phyloP scores from a whole-genome alignment of 164 flowering plant species.

The Hamamelis virginiana region DNA sequence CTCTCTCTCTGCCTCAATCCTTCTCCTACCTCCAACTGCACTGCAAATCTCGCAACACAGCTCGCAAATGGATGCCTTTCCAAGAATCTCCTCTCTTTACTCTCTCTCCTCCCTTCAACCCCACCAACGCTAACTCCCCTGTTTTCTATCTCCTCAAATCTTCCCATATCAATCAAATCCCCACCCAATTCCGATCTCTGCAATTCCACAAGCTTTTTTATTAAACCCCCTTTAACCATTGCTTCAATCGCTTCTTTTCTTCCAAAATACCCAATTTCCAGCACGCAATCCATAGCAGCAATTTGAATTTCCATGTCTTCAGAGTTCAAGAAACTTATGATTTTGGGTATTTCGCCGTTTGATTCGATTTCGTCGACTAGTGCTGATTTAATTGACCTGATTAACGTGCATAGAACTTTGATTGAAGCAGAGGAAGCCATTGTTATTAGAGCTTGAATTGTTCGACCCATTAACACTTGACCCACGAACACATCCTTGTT shows the following conservation, averaged over 20 bases:
- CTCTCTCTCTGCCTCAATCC: conserved; percentile 89
- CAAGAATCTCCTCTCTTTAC: conserved; percentile 36
- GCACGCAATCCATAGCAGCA: conserved; percentile 58
- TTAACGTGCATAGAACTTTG: conserved; percentile 50
- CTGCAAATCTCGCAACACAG: conserved; percentile 83
- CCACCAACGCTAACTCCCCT: conserved; percentile 2
- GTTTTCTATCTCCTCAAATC: conserved; percentile 20
- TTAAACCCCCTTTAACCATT: conserved; percentile 62
- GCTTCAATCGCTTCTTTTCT: conserved; percentile 84
- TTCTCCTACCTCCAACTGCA: conserved; percentile 87
- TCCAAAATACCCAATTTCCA: conserved; percentile 86
- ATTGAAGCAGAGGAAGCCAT: conserved; percentile 47
- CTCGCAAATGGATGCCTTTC: conserved; percentile 67
- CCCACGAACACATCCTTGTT: conserved; percentile 95
- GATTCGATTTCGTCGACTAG: conserved; percentile 71
- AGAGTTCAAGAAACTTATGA: conserved; percentile 39
- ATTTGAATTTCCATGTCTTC: conserved; percentile 31
- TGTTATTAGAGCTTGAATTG: conserved; percentile 43
- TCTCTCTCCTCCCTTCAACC: conserved; percentile 19
- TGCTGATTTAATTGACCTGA: conserved; percentile 72
- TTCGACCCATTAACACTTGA: conserved; percentile 59
- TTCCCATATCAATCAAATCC: conserved; percentile 52
- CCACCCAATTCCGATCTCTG: conserved; percentile 71
- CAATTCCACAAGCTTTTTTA: conserved; percentile 64
- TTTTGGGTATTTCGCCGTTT: conserved; percentile 48